Conservation (phyloP, 2,329 filamentous ascomycete species). For the Emmonsiellopsis sp. region DNA sequence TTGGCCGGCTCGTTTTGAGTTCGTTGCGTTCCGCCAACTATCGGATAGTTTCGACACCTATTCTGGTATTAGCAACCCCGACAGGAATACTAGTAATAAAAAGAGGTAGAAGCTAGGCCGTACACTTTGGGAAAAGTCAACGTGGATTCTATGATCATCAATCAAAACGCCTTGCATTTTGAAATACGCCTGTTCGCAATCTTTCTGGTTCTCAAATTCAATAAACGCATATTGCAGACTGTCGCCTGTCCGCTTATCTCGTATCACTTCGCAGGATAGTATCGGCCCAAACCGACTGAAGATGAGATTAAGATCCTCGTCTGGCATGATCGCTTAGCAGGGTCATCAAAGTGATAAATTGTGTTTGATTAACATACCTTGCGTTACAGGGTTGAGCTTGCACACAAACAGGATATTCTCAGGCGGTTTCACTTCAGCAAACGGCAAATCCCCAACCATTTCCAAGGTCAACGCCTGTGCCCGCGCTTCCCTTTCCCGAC, state of each 20-base stretch:
- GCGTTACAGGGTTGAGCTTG: conserved; percentile 94
- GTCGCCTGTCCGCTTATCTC: conserved; percentile 87
- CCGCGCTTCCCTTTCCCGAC: conserved; percentile 80
- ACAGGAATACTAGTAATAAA: background rate
- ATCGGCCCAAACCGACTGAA: conserved; percentile 96
- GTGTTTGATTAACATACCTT: conserved; percentile 35
- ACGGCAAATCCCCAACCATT: conserved; percentile 95
- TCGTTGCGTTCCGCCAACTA: conserved; percentile 77
- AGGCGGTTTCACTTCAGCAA: conserved; percentile 92
- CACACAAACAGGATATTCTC: conserved; percentile 98
- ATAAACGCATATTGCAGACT: conserved; percentile 97
- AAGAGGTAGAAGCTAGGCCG: conserved; percentile 25
- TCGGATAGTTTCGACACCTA: conserved; percentile 69
- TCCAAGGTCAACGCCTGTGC: conserved; percentile 92
- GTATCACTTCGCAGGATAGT: conserved; percentile 88
- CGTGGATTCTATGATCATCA: conserved; percentile 93
- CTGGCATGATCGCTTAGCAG: conserved; percentile 27
- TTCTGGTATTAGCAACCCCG: conserved; percentile 13
- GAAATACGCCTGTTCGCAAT: conserved; percentile 91
- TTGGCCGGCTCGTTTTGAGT: conserved; percentile 60
- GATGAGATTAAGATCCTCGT: conserved; percentile 88
- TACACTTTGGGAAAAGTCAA: conserved; percentile 96
- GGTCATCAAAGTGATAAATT: background rate
- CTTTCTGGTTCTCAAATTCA: conserved; percentile 85
- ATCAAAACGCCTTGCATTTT: conserved; percentile 98